These are phyloP conservation scores for Panellus pusillus DNA, from an alignment of 768 basidiomycete genomes.

Conservation along the genomic window DNA sequence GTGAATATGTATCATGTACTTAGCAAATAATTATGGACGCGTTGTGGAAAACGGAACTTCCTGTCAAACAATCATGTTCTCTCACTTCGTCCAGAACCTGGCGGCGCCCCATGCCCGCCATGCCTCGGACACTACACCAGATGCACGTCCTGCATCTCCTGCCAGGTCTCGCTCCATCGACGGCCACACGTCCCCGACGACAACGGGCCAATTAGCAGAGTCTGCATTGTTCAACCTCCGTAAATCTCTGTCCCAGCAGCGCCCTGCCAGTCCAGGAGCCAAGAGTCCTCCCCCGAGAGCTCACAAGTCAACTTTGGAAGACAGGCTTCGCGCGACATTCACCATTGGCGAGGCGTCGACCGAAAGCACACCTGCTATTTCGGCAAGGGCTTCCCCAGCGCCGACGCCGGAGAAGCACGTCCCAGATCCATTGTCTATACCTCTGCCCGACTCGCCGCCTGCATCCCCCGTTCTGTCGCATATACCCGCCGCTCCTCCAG, in stretches of 20 bases:
- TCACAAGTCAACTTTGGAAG: slow-evolving; percentile 66
- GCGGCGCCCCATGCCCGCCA: slow-evolving; percentile 41
- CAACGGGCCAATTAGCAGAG: slow-evolving; percentile 60
- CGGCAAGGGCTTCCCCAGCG: slow-evolving; percentile 43
- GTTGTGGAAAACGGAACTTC: slow-evolving; percentile 7
- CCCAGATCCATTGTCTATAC: slow-evolving; percentile 38
- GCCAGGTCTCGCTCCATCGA: slow-evolving; percentile 9
- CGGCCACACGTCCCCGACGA: slow-evolving; percentile 30
- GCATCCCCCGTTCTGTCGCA: slow-evolving; percentile 21
- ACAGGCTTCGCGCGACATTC: slow-evolving; percentile 69
- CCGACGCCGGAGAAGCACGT: slow-evolving; percentile 4
- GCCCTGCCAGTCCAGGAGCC: slow-evolving; percentile 41
- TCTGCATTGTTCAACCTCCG: slow-evolving; percentile 59
- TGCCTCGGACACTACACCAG: slow-evolving; percentile 15
- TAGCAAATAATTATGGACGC: slow-evolving; percentile 7
- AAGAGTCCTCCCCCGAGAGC: slow-evolving; percentile 27
- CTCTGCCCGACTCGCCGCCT: slow-evolving; percentile 44
- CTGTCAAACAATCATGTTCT: slow-evolving; percentile 55
- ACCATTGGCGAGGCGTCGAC: slow-evolving; percentile 56
- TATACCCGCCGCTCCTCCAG: background rate
- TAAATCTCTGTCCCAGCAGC: slow-evolving; percentile 60
- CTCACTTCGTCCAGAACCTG: slow-evolving; percentile 71
- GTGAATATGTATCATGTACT: slow-evolving; percentile 7
- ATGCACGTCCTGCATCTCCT: slow-evolving; percentile 13
- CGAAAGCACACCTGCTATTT: slow-evolving; percentile 39